Percentiles rank a stretch among this genome's conserved stretches.
These are phyloP conservation scores for Penstemon davidsonii DNA, from an alignment of 257 asterid genomes.

Conservation along the genomic window DNA sequence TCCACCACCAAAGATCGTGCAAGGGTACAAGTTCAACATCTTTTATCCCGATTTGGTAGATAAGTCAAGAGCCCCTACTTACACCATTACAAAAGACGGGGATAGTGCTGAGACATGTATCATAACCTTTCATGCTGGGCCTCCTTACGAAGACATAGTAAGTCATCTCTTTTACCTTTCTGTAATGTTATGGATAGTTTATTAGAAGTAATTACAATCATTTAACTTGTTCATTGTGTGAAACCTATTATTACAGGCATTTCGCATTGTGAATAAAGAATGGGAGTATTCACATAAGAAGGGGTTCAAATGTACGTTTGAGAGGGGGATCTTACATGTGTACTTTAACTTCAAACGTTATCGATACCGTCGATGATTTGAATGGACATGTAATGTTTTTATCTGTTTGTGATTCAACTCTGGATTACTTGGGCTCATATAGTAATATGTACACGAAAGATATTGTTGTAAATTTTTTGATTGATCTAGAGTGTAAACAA, in stretches of 20 bases:
- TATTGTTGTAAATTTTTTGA: too few species aligned
- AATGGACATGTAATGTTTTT: too few species aligned
- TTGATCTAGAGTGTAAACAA: too few species aligned
- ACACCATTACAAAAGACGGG: slow-evolving; percentile 73
- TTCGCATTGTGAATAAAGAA: slow-evolving; percentile 77
- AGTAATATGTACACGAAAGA: too few species aligned
- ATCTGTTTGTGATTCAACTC: too few species aligned
- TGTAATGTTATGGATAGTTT: too few species aligned
- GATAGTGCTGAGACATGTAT: slow-evolving; percentile 81
- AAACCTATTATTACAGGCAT: slow-evolving; percentile 41
- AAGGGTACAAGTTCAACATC: slow-evolving; percentile 85
- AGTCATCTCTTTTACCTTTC: slow-evolving; percentile 28
- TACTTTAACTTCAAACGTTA: slow-evolving; percentile 88
- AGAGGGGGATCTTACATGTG: slow-evolving; percentile 72
- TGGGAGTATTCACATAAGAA: slow-evolving; percentile 90
- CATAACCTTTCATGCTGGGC: slow-evolving; percentile 79
- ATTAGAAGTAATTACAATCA: neutral
- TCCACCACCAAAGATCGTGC: slow-evolving; percentile 89
- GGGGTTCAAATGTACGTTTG: slow-evolving; percentile 82
- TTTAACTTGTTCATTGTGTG: slow-evolving; percentile 9
- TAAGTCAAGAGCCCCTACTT: slow-evolving; percentile 68
- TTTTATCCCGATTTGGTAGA: slow-evolving; percentile 88
- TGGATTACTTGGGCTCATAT: too few species aligned
- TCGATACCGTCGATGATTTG: slow-evolving; percentile 69
- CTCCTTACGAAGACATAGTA: slow-evolving; percentile 87